Conservation (phyloP, 148 eudicot genomes). For the Oxyria digyna region DNA sequence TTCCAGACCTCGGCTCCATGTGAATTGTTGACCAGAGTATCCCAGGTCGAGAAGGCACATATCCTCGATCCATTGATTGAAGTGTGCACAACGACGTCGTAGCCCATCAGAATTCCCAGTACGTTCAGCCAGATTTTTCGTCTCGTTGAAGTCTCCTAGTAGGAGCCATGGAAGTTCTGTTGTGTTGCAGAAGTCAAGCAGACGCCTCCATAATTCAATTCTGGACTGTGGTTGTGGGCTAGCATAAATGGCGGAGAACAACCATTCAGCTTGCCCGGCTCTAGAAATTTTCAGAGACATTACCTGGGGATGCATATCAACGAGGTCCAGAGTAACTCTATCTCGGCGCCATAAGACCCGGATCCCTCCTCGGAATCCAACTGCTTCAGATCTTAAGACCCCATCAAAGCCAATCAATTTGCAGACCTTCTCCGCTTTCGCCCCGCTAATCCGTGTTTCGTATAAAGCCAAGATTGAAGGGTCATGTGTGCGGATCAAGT, state of each 20-base stretch:
- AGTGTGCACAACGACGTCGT: neutral
- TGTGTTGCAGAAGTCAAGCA: too few species aligned
- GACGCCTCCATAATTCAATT: neutral
- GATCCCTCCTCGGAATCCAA: neutral
- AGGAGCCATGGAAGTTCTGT: neutral
- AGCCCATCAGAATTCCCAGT: neutral
- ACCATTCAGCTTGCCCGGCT: neutral
- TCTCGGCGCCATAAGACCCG: neutral
- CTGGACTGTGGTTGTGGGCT: neutral
- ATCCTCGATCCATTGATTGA: neutral
- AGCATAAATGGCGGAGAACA: neutral
- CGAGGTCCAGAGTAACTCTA: neutral
- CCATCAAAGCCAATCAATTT: neutral
- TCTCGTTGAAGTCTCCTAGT: neutral
- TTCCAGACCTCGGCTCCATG: too few species aligned
- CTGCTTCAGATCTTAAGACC: neutral
- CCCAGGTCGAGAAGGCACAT: neutral
- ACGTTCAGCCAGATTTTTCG: neutral
- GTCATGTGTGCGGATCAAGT: neutral
- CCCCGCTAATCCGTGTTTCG: neutral
- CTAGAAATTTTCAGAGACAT: neutral
- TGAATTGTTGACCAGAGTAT: too few species aligned
- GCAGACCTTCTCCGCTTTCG: neutral
- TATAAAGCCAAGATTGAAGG: neutral
- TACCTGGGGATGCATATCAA: neutral